Evolutionary conservation across 169 alveolate genomes (phyloP), one percentile per base, ranked within the genome.

Genomic region (Eimeria zaria): DNA sequence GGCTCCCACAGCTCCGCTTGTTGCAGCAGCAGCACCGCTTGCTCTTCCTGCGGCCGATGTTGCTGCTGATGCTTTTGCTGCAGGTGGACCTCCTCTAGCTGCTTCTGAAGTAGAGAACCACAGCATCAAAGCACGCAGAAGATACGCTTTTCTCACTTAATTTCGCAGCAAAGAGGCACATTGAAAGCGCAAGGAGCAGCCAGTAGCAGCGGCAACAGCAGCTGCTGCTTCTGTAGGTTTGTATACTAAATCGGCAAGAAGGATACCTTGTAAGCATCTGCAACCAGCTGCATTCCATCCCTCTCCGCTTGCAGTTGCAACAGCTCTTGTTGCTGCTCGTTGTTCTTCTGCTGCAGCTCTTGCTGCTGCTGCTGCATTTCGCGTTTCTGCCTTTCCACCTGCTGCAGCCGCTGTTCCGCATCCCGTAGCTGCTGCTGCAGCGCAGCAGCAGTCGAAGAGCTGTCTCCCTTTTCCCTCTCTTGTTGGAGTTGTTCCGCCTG

Each of bases 401-500:
- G 93, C 78, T 85, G 93, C 76, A 60, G 93, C 62, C 30, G 93
- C 33, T 85, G 93, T 33, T 85, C 80, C 41, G 80, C 62, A 12
- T 51, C 90, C 53, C 53, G 90, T 73, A 81, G 51, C 90, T 81
- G 90, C 46, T 81, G 90, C 69, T 81, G 90, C 90, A 81, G 51
- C 33, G 67, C 90, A 53, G 90, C 90, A 12, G 62, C 39, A 46
- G n/a, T 60, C 0, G 80, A 55, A 30, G 58, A 55, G 69, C 62
- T 36, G 51, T 85, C 93, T 58, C 73, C 93, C 80, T 85, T 55
- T 48, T 85, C 93, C 41, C 67, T 85, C 67, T 20, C 93, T 22
- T 85, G 76, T n/a, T 85, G 93, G 4, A 60, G 80, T n/a, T 62
- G 93, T 48, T 85, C 93, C 16, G 76, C 80, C 93, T 85, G 76